Evolutionary conservation across 1,284 basidiomycete genomes (phyloP).

Genomic region (Erythrobasidium hasegawianum): DNA sequence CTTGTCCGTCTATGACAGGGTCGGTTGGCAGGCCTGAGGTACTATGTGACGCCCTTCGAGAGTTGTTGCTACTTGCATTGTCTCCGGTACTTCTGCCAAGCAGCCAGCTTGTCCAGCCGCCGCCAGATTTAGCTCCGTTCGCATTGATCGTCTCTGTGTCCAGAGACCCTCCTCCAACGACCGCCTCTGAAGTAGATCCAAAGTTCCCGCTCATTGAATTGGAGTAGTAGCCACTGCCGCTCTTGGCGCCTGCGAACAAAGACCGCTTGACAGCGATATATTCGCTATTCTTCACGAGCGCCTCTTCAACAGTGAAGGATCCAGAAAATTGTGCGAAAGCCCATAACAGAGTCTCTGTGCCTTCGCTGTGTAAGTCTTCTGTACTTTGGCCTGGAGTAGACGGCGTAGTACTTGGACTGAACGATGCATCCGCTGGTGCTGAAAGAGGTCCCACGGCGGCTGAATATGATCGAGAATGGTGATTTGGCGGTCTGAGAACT

Average conservation of each 20-base stretch:
- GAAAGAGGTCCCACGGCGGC: constrained; percentile 8
- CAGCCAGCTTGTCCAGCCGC: constrained; percentile 35
- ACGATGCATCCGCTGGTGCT: constrained; percentile 7
- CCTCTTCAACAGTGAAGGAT: constrained; percentile 56
- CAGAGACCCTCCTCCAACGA: constrained; percentile 57
- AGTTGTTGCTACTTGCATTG: background rate
- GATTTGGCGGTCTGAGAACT: background rate
- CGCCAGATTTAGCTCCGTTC: constrained; percentile 12
- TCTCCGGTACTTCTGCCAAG: constrained; percentile 15
- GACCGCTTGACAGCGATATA: constrained; percentile 49
- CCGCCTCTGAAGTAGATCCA: constrained; percentile 1
- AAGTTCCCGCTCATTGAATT: background rate
- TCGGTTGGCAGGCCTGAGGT: constrained; percentile 21
- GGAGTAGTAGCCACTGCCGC: background rate
- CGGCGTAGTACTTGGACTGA: constrained; percentile 1
- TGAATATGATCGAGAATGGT: constrained; percentile 14
- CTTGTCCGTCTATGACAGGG: constrained; percentile 13
- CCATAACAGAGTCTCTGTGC: constrained; percentile 72
- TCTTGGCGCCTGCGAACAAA: constrained; percentile 42
- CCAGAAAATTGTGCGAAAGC: constrained; percentile 81
- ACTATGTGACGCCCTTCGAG: background rate
- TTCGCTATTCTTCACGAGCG: constrained; percentile 50
- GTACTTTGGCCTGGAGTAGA: constrained; percentile 1
- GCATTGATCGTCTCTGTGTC: constrained; percentile 11
- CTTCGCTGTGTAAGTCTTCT: constrained; percentile 37